Evolutionary conservation across 2,329 filamentous ascomycete genomes (phyloP).

Genomic region (Parasarocladium wereldwijsianum): DNA sequence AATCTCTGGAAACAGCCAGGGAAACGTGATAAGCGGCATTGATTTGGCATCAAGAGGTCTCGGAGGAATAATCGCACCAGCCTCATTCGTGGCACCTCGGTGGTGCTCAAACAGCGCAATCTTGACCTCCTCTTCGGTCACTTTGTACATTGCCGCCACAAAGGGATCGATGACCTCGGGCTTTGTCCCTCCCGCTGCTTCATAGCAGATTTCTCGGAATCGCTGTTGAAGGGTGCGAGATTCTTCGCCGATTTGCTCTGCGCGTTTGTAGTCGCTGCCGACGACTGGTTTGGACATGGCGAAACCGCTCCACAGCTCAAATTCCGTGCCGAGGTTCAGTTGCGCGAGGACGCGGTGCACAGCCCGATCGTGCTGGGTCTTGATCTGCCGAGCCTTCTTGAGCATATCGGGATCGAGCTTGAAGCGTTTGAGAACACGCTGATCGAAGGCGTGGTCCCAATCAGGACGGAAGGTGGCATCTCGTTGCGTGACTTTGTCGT

Average conservation of each 20-base stretch:
- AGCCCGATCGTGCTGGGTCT: conserved; percentile 61
- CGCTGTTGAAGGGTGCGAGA: conserved; percentile 50
- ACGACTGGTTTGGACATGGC: conserved; percentile 60
- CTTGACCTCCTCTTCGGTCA: conserved; percentile 59
- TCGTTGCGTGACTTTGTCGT: conserved; percentile 49
- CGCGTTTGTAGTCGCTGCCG: conserved; percentile 68
- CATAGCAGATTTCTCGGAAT: conserved; percentile 52
- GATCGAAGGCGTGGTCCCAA: conserved; percentile 62
- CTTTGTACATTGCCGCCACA: conserved; percentile 74
- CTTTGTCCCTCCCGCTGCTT: conserved; percentile 45
- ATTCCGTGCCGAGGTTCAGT: conserved; percentile 71
- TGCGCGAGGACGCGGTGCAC: conserved; percentile 74
- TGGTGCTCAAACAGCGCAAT: conserved; percentile 35
- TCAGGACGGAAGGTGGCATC: conserved; percentile 55
- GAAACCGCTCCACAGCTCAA: conserved; percentile 84
- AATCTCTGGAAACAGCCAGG: conserved; percentile 72
- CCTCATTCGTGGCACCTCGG: conserved; percentile 15
- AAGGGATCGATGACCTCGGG: conserved; percentile 51
- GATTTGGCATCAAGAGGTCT: conserved; percentile 19
- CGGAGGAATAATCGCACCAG: conserved; percentile 13
- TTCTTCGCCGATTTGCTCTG: conserved; percentile 66
- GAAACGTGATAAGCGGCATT: conserved; percentile 82
- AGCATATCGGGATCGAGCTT: conserved; percentile 39
- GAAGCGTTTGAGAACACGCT: conserved; percentile 53
- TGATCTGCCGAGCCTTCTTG: conserved; percentile 47